phyloP scores from a whole-genome alignment of 176 grass and related monocot species.

The Aegilops speltoides region DNA sequence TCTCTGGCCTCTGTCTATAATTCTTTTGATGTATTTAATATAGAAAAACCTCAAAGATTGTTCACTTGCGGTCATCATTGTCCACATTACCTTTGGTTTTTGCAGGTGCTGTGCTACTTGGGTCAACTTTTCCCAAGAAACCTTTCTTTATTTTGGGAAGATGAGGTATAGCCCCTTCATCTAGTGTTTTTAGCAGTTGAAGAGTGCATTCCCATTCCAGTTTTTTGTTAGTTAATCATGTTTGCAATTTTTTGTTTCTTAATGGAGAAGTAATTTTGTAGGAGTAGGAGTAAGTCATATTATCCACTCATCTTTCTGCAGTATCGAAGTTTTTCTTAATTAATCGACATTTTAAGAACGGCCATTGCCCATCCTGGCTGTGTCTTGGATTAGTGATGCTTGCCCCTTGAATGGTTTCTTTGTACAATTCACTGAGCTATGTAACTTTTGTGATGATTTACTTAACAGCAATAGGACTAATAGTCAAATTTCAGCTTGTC shows the following conservation, averaged over 20 bases:
- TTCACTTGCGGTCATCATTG: constrained; percentile 7
- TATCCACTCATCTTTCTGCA: not conserved
- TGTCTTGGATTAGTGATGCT: constrained; percentile 13
- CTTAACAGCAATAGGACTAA: not conserved
- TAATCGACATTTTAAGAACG: not conserved
- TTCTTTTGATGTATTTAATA: not conserved
- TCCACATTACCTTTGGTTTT: constrained; percentile 13
- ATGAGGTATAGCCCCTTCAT: constrained; percentile 75
- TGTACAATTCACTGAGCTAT: constrained; percentile 5
- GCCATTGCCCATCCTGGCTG: not conserved
- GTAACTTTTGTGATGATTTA: not conserved
- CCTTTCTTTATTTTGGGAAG: constrained; percentile 91
- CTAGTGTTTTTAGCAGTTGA: constrained; percentile 25
- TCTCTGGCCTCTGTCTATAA: constrained; percentile 3
- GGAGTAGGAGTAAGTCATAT: constrained; percentile 2
- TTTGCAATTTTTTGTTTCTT: constrained; percentile 15
- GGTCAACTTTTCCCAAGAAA: constrained; percentile 90
- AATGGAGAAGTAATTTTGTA: not conserved
- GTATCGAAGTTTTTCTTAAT: not conserved
- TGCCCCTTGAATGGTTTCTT: constrained; percentile 19
- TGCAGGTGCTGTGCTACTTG: constrained; percentile 88
- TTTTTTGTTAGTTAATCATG: constrained; percentile 2
- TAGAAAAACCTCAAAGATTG: constrained; percentile 1
- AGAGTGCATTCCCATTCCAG: constrained; percentile 11
- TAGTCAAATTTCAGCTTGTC: not conserved